These are phyloP conservation scores for Stipa capillata DNA, from an alignment of 176 grass and related monocot genomes.

Conservation along the genomic window DNA sequence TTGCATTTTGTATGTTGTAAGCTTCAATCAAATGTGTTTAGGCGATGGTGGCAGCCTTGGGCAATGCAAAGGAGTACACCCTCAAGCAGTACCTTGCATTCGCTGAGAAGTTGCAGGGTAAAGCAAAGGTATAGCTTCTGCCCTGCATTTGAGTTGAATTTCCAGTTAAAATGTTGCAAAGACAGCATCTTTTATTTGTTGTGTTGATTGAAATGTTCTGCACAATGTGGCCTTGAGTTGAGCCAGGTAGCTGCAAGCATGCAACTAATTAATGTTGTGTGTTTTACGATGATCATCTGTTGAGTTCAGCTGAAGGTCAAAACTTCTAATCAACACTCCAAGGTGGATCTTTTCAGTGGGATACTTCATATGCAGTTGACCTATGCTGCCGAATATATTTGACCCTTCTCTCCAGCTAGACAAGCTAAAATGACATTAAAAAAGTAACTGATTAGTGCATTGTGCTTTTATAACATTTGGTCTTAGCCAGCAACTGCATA, in stretches of 20 bases:
- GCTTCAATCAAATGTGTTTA: conserved; percentile 12
- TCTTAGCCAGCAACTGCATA: not conserved
- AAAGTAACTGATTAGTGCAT: not conserved
- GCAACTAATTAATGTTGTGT: not conserved
- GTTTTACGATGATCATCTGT: not conserved
- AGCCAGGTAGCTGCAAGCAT: not conserved
- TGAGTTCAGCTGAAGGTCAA: not conserved
- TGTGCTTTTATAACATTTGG: not conserved
- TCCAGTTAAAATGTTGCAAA: not conserved
- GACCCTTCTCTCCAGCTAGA: not conserved
- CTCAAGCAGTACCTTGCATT: conserved; percentile 82
- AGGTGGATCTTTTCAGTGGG: not conserved
- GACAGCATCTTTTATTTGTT: not conserved
- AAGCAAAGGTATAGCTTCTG: conserved; percentile 51
- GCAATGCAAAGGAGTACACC: conserved; percentile 82
- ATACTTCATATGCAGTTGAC: not conserved
- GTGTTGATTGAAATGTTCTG: not conserved
- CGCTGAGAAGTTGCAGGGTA: conserved; percentile 68
- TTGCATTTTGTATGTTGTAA: conserved; percentile 6
- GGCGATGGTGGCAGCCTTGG: conserved; percentile 72
- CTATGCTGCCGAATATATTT: not conserved
- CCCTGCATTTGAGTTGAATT: not conserved
- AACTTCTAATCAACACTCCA: not conserved
- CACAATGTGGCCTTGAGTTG: not conserved
- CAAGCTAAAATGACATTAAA: not conserved